A percentile compares a stretch with the other conserved stretches of the same genome.
Evolutionary conservation across 345 rosid species (phyloP).

Genomic region (Aquilaria sinensis): DNA sequence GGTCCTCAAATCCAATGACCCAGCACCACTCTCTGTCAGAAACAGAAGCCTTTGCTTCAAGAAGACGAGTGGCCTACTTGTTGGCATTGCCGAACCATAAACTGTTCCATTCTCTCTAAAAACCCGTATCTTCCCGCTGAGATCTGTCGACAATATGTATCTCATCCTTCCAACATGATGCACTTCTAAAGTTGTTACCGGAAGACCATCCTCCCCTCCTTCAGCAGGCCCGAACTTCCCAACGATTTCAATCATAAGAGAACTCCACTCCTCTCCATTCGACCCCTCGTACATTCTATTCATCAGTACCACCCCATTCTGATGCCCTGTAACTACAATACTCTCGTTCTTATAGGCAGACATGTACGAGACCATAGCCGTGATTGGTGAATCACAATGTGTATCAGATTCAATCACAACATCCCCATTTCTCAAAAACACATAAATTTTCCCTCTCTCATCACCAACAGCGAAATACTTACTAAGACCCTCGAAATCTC

Average conservation of each 20-base stretch:
- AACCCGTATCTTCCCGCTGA: slow-evolving; percentile 56
- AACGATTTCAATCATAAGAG: slow-evolving; percentile 45
- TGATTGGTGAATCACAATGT: slow-evolving; percentile 44
- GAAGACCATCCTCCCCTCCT: slow-evolving; percentile 30
- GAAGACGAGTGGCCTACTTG: slow-evolving; percentile 68
- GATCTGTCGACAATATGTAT: slow-evolving; percentile 63
- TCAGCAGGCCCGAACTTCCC: slow-evolving; percentile 35
- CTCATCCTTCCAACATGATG: slow-evolving; percentile 82
- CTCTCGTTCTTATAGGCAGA: slow-evolving; percentile 77
- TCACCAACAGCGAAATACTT: slow-evolving; percentile 92
- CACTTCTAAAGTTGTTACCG: slow-evolving; percentile 64
- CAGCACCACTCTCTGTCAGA: slow-evolving; percentile 89
- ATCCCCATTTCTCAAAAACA: slow-evolving; percentile 78
- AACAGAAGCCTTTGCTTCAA: slow-evolving; percentile 91
- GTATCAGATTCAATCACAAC: slow-evolving; percentile 59
- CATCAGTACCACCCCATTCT: slow-evolving; percentile 52
- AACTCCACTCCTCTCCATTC: slow-evolving; percentile 62
- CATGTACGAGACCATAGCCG: slow-evolving; percentile 70
- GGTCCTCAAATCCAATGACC: slow-evolving; percentile 81
- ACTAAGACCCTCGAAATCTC: slow-evolving; percentile 72
- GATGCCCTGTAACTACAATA: slow-evolving; percentile 68
- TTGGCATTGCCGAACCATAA: slow-evolving; percentile 60
- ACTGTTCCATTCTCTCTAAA: slow-evolving; percentile 63
- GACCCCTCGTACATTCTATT: slow-evolving; percentile 60
- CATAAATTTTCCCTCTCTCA: slow-evolving; percentile 64